phyloP scores from a whole-genome alignment of 441 rosid species.

The Breynia disticha region DNA sequence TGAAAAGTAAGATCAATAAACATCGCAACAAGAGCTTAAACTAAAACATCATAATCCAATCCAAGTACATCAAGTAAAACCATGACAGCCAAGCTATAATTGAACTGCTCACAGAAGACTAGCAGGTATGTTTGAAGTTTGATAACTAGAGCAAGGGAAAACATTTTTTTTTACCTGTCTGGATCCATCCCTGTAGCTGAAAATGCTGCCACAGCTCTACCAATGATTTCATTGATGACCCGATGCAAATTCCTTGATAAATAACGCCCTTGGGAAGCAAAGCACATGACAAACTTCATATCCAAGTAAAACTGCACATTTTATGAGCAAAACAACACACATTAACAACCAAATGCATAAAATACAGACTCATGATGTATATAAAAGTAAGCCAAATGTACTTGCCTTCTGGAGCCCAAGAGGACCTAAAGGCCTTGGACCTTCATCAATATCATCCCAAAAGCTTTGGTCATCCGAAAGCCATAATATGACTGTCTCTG shows the following conservation, averaged over 20 bases:
- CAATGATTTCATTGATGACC: constrained; percentile 76
- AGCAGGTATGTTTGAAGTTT: no score
- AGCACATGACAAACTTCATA: constrained; percentile 88
- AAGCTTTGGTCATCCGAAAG: constrained; percentile 93
- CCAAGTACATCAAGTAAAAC: no score
- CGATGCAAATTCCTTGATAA: constrained; percentile 89
- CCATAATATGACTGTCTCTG: constrained; percentile 94
- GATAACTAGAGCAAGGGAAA: constrained; percentile 2
- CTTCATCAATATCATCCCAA: constrained; percentile 97
- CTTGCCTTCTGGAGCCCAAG: constrained; percentile 83
- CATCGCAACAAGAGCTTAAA: neutral
- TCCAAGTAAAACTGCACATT: constrained; percentile 77
- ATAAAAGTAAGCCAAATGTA: constrained; percentile 16
- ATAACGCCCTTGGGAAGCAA: constrained; percentile 97
- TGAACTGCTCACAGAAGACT: no score
- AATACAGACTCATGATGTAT: neutral
- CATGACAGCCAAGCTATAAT: no score
- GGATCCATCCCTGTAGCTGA: constrained; percentile 89
- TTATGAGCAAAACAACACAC: constrained; percentile 2
- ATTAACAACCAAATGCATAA: constrained; percentile 9
- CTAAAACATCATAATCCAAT: no score
- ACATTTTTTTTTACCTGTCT: constrained; percentile 43
- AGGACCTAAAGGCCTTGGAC: constrained; percentile 87
- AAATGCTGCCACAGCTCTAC: constrained; percentile 75
- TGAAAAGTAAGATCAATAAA: neutral